phyloP scores from a whole-genome alignment of 164 flowering plant species.

The Sextonia rubra region DNA sequence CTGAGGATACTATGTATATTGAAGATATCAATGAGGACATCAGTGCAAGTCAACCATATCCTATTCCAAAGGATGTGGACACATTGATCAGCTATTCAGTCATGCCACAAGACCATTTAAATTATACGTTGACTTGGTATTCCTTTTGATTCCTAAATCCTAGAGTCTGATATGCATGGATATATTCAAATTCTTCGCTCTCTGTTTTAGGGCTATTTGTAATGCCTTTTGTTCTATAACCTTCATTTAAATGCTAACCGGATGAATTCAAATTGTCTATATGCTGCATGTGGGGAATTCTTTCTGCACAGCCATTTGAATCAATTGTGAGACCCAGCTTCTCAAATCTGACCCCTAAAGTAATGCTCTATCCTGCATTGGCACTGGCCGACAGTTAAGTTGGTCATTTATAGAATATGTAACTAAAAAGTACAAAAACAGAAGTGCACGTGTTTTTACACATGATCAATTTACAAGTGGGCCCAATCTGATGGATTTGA shows the following conservation, averaged over 20 bases:
- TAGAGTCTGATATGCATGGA: not conserved
- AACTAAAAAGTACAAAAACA: no score
- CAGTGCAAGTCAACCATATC: conserved; percentile 74
- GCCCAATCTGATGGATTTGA: no score
- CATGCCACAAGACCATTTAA: conserved; percentile 96
- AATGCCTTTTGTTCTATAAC: not conserved
- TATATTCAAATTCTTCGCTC: not conserved
- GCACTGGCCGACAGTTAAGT: no score
- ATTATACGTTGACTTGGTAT: conserved; percentile 77
- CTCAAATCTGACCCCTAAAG: no score
- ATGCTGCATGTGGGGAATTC: no score
- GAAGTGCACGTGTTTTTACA: no score
- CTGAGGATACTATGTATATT: conserved; percentile 61
- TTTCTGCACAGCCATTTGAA: no score
- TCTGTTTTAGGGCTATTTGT: not conserved
- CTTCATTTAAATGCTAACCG: not conserved
- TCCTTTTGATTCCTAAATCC: not conserved
- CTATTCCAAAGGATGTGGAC: conserved; percentile 78
- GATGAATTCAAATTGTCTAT: no score
- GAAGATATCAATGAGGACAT: conserved; percentile 76
- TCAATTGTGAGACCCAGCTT: no score
- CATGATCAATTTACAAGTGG: no score
- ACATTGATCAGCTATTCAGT: conserved; percentile 75
- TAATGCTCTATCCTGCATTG: no score
- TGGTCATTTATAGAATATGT: no score